Percentiles rank a stretch among this genome's conserved stretches.
phyloP scores from a whole-genome alignment of 768 basidiomycete species.

The Mycena floridula region DNA sequence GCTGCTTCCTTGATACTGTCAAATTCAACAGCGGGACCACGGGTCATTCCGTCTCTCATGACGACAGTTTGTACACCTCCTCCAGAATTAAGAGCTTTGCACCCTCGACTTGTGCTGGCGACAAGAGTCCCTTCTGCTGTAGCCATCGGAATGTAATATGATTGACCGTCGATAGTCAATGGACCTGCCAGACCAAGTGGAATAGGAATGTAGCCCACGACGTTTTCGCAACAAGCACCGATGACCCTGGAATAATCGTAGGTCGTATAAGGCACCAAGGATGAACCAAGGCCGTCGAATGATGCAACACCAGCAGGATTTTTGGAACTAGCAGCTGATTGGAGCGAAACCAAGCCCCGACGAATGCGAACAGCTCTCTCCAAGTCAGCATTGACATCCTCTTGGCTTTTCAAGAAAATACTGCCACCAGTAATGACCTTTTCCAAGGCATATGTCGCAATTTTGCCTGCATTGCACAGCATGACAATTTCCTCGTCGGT shows the following conservation, averaged over 20 bases:
- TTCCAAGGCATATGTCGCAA: slow-evolving; percentile 92
- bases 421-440: slow-evolving; percentile 63
- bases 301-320: neutral
- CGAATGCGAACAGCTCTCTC: slow-evolving; percentile 85
- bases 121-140: slow-evolving; percentile 99
- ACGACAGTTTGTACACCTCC: slow-evolving; percentile 95
- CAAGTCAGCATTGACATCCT: slow-evolving; percentile 39
- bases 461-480: slow-evolving; percentile 85
- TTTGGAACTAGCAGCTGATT: slow-evolving; percentile 67
- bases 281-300: slow-evolving; percentile 50
- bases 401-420: neutral
- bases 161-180: slow-evolving; percentile 78
- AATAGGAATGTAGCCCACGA: slow-evolving; percentile 93
- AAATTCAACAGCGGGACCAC: slow-evolving; percentile 98
- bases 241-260: slow-evolving; percentile 94
- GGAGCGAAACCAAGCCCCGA: slow-evolving; percentile 86
- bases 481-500: slow-evolving; percentile 91
- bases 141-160: slow-evolving; percentile 95
- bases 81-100: slow-evolving; percentile 94
- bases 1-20: slow-evolving; percentile 76
- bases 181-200: slow-evolving; percentile 97
- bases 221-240: slow-evolving; percentile 98
- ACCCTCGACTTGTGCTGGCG: slow-evolving; percentile 94
- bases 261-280: slow-evolving; percentile 72
- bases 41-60: slow-evolving; percentile 92